Evolutionary conservation across 108 stramenopile genomes (phyloP).

Genomic region (Stephanodiscus triporus): DNA sequence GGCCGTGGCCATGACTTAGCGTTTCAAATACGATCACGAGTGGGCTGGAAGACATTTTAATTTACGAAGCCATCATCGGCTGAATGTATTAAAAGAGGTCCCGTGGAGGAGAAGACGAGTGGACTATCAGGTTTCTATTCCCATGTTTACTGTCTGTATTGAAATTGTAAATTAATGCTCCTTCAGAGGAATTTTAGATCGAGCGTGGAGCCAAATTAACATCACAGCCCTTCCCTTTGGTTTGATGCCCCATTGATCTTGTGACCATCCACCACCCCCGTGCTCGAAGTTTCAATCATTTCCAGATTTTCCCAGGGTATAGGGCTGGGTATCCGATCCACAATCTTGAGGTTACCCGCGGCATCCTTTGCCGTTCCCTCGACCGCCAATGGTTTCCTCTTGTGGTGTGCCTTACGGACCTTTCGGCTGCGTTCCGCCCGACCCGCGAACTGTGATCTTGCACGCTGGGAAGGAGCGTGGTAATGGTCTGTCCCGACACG

Average conservation of each 20-base stretch:
- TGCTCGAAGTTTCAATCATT: background rate
- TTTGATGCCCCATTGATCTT: too few species aligned
- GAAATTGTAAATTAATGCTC: too few species aligned
- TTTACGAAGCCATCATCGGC: too few species aligned
- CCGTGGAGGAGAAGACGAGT: too few species aligned
- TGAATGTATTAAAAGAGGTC: too few species aligned
- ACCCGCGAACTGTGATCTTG: background rate
- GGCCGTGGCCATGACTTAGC: conserved; percentile 33
- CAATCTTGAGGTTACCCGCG: background rate
- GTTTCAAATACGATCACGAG: too few species aligned
- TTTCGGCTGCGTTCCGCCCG: background rate
- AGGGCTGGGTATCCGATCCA: background rate
- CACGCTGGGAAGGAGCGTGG: background rate
- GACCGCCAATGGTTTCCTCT: background rate
- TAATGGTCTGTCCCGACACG: background rate
- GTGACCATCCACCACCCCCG: background rate
- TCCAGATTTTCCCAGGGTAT: background rate
- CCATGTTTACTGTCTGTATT: too few species aligned
- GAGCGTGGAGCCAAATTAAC: too few species aligned
- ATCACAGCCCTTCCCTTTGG: background rate
- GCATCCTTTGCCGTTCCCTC: background rate
- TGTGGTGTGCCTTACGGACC: conserved; percentile 7
- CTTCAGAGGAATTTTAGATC: too few species aligned
- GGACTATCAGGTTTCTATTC: too few species aligned
- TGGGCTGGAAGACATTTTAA: too few species aligned